These are phyloP conservation scores for Coemansia sp. DNA, from an alignment of 192 early-diverging fungal species.

Conservation along the genomic window DNA sequence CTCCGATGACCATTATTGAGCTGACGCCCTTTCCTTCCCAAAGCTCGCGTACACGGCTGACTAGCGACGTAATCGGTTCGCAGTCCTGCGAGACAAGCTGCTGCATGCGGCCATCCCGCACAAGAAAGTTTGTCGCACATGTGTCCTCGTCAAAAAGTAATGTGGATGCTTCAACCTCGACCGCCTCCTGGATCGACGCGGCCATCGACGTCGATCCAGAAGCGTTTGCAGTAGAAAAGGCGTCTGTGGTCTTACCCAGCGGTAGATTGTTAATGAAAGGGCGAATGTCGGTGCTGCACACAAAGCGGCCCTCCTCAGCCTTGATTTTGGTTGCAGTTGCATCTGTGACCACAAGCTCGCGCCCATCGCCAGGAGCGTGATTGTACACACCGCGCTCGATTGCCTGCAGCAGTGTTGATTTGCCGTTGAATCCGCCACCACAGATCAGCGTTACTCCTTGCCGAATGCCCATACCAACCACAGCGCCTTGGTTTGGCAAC, in stretches of 20 bases:
- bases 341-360: conserved; percentile 54
- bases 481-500: conserved; percentile 49
- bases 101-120: conserved; percentile 58
- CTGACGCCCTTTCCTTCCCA: conserved; percentile 39
- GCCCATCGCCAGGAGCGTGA: conserved; percentile 57
- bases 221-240: conserved; percentile 53
- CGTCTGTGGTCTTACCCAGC: conserved; percentile 37
- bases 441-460: conserved; percentile 55
- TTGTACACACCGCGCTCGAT: conserved; percentile 58
- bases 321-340: conserved; percentile 41
- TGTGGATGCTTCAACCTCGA: conserved; percentile 41
- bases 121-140: conserved; percentile 62
- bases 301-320: conserved; percentile 56
- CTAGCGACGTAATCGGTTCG: conserved; percentile 63
- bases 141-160: conserved; percentile 61
- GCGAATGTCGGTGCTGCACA: conserved; percentile 51
- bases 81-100: conserved; percentile 40
- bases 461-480: conserved; percentile 56
- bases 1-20: conserved; percentile 55
- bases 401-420: conserved; percentile 59
- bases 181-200: conserved; percentile 56
- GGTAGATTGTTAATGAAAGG: conserved; percentile 58
- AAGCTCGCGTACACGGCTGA: conserved; percentile 49
- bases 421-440: conserved; percentile 59
- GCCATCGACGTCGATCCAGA: conserved; percentile 61